Conservation (phyloP, 768 basidiomycete species). For the Dictyophora rubrovolvata region DNA sequence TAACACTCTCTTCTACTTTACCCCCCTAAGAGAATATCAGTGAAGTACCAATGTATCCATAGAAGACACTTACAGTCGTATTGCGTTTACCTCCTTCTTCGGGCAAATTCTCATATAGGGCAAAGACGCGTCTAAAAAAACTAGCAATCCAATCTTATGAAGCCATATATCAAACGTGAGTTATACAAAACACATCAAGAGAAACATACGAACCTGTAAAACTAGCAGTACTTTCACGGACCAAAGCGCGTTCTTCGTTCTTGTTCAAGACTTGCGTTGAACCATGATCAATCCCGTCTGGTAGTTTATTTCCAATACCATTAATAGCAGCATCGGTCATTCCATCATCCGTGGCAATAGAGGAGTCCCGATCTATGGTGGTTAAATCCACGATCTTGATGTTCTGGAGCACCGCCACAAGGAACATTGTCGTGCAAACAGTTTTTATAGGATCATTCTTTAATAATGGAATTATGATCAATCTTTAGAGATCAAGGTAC, state of each 20-base stretch:
- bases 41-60: not conserved
- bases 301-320: slow-evolving; percentile 33
- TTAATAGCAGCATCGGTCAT: slow-evolving; percentile 33
- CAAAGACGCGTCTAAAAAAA: slow-evolving; percentile 66
- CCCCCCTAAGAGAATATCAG: slow-evolving; percentile 58
- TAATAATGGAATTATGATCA: slow-evolving; percentile 2
- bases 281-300: slow-evolving; percentile 35
- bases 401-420: slow-evolving; percentile 60
- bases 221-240: slow-evolving; percentile 65
- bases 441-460: slow-evolving; percentile 80
- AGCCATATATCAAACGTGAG: not conserved
- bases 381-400: slow-evolving; percentile 66
- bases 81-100: slow-evolving; percentile 80
- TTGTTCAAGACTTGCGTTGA: slow-evolving; percentile 36
- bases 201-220: slow-evolving; percentile 50
- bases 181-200: not conserved
- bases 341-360: slow-evolving; percentile 31
- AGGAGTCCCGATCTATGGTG: slow-evolving; percentile 39
- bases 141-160: slow-evolving; percentile 67
- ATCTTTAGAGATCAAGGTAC: not conserved
- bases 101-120: slow-evolving; percentile 84
- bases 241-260: slow-evolving; percentile 62
- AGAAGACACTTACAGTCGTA: slow-evolving; percentile 3
- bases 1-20: slow-evolving; percentile 67
- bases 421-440: slow-evolving; percentile 70